Base-by-base conservation (phyloP, 179 eudicot genomes). In the Heliamphora pulchella region DNA sequence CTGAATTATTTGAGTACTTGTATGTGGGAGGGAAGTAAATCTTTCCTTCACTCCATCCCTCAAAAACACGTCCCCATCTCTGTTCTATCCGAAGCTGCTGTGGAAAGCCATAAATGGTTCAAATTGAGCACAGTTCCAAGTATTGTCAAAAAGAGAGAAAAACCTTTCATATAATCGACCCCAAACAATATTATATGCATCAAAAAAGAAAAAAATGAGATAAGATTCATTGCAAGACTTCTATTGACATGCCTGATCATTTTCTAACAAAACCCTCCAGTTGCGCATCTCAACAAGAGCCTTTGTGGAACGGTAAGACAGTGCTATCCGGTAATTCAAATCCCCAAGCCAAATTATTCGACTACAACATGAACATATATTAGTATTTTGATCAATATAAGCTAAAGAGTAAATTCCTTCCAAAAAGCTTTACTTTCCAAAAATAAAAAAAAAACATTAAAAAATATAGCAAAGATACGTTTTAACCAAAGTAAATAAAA, bases 291-390 rank as follows among this genome's bases (percentile, higher is more conserved):
- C 98, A 47, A 94, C 93, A 22, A 92, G 98, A 59, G 98, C 96
- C 84, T 90, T 94, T 2, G 98, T 94, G 74, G 91, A 86, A 31
- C 91, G 96, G 81, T 92, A 92, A 13, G 98, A 89, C 57, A 96
- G 84, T 10, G 99, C 91, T 74, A 96, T 90, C 64, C 98, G 89
- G 62, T 95, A 95, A 82, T 95, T 95, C 80, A 95, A 88, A 87
- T 96, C 99, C 81, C 99, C 99, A 75, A 96, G 97, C 98, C 99
- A 96, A 77, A 96, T 91, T 44, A 96, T 77, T 80, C 96, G 99
- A 81, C 99, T 96, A 84, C 17, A 75, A 59, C 58, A 75, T 51
- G 48, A 69, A 55, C 77, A 79, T 18, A 62, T 67, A 1, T 2
- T 58, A 79, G 48, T 70, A 57, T 66, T 46, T 57, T 43, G 31